A percentile compares a stretch with the other conserved stretches of the same genome.
Conservation (phyloP, 129 eudicot genomes). For the Tagetes patula region DNA sequence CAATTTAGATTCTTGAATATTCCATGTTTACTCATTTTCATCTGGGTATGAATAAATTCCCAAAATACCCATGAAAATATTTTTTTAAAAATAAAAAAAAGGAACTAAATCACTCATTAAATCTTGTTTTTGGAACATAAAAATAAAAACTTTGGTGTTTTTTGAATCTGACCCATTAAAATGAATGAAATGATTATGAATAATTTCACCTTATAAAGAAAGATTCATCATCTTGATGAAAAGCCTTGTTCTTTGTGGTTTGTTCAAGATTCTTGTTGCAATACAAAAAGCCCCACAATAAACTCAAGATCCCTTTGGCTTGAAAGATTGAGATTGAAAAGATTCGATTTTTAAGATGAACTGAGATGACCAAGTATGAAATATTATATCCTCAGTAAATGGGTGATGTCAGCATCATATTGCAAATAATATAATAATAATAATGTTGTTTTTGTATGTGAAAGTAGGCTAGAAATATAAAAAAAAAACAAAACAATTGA, state of each 20-base stretch:
- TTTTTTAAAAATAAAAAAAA: not conserved
- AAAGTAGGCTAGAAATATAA: conserved; percentile 30
- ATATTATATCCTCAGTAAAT: not conserved
- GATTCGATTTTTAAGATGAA: conserved; percentile 29
- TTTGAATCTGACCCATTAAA: conserved; percentile 19
- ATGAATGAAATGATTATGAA: not conserved
- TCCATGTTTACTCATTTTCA: conserved; percentile 36
- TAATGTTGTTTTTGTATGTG: not conserved
- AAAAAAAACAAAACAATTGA: not conserved
- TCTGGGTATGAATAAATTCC: conserved; percentile 7
- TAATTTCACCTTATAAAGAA: conserved; percentile 22
- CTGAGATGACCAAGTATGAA: conserved; percentile 26
- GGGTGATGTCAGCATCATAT: conserved; percentile 35
- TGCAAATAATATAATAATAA: not conserved
- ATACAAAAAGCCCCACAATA: conserved; percentile 35
- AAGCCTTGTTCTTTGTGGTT: conserved; percentile 22
- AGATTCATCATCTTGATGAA: conserved; percentile 32
- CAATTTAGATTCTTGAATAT: conserved; percentile 66
- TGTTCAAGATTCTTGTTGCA: conserved; percentile 36
- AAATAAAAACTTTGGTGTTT: not conserved
- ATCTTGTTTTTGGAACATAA: not conserved
- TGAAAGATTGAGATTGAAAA: conserved; percentile 21
- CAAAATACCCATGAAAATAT: conserved; percentile 21
- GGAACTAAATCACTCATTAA: not conserved
- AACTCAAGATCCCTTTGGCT: conserved; percentile 21